A percentile compares a stretch with the other conserved stretches of the same genome.
Conservation (phyloP, 2,329 filamentous ascomycete species). For the Nigrospora oryzae region DNA sequence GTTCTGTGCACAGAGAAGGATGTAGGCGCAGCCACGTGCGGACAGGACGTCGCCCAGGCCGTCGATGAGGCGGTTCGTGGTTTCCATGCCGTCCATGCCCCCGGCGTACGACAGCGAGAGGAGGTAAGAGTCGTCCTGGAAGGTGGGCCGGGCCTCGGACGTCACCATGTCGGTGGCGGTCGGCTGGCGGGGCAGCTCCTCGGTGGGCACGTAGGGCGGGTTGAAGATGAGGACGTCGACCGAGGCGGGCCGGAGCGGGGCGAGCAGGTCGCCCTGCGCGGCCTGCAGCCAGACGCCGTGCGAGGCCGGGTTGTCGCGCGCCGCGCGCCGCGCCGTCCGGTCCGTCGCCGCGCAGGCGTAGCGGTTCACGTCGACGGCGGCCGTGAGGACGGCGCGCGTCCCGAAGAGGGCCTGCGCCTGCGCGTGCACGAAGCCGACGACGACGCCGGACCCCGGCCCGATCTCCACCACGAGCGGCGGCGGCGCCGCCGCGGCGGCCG, state of each 20-base stretch:
- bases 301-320: conserved; percentile 20
- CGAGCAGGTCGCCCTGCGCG: conserved; percentile 53
- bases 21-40: conserved; percentile 70
- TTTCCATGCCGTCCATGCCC: conserved; percentile 87
- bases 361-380: conserved; percentile 77
- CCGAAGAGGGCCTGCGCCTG: conserved; percentile 68
- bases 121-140: conserved; percentile 75
- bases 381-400: conserved; percentile 57
- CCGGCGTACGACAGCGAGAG: conserved; percentile 84
- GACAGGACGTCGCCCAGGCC: conserved; percentile 58
- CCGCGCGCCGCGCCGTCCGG: conserved; percentile 53
- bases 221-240: conserved; percentile 93
- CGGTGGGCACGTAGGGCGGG: conserved; percentile 90
- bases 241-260: conserved; percentile 45
- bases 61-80: conserved; percentile 70
- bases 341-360: conserved; percentile 72
- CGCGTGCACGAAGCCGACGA: conserved; percentile 80
- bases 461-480: conserved; percentile 70
- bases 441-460: conserved; percentile 85
- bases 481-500: conserved; percentile 12
- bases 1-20: conserved; percentile 87
- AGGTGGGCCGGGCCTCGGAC: conserved; percentile 31
- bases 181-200: conserved; percentile 55
- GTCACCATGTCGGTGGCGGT: conserved; percentile 13
- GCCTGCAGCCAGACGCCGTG: not conserved